Percentiles rank a stretch among this genome's conserved stretches.
Conservation (phyloP, 2,329 filamentous ascomycete genomes). For the Phialophora verrucosa region DNA sequence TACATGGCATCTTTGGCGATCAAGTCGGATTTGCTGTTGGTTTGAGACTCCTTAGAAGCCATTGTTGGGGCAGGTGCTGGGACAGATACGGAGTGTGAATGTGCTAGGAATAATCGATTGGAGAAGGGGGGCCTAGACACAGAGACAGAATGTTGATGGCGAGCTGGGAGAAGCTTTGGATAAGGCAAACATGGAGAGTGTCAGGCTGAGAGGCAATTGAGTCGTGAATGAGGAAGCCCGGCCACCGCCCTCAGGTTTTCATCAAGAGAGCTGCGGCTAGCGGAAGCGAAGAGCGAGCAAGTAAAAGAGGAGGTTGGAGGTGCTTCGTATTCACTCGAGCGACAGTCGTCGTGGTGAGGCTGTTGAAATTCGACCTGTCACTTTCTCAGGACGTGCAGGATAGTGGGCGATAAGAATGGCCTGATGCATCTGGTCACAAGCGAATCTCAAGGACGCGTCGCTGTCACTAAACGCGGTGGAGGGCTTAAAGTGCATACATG, state of each 20-base stretch:
- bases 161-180: background rate
- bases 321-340: background rate
- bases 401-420: background rate
- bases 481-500: too few relatives aligned
- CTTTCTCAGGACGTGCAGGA: background rate
- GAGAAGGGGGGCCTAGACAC: background rate
- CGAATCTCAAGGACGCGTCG: too few relatives aligned
- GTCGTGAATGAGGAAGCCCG: background rate
- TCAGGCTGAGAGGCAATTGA: background rate
- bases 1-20: conserved; percentile 25
- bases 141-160: background rate
- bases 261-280: background rate
- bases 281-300: background rate
- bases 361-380: background rate
- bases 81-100: background rate
- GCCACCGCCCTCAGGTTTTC: background rate
- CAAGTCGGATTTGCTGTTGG: background rate
- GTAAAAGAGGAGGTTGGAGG: background rate
- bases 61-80: conserved; percentile 5
- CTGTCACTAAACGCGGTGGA: too few relatives aligned
- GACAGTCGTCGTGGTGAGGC: background rate
- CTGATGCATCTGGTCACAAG: too few relatives aligned
- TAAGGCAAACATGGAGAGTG: background rate
- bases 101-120: background rate
- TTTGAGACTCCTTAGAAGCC: conserved; percentile 5